Conservation (phyloP, 345 rosid species). For the Eucalyptus decipiens region DNA sequence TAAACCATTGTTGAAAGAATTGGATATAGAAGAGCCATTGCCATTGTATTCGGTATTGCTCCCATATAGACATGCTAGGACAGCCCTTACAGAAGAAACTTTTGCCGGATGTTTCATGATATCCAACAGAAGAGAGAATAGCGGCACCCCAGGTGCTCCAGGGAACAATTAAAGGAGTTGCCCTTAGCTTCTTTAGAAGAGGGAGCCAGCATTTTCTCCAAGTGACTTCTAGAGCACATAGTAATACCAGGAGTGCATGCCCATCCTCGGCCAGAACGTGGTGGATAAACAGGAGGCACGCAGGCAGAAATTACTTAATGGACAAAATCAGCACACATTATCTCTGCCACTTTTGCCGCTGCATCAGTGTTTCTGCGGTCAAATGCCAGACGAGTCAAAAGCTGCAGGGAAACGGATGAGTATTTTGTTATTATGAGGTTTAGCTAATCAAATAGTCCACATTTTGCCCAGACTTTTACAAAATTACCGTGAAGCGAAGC, state of each 20-base stretch:
- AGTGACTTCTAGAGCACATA: conserved; percentile 24
- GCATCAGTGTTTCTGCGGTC: conserved; percentile 94
- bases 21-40: conserved; percentile 52
- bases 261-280: conserved; percentile 92
- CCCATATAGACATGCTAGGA: conserved; percentile 93
- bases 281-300: conserved; percentile 96
- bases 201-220: conserved; percentile 55
- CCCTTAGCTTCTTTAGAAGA: conserved; percentile 68
- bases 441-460: background rate
- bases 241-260: conserved; percentile 82
- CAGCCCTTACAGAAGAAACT: conserved; percentile 87
- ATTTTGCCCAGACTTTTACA: background rate
- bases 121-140: conserved; percentile 87
- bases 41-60: conserved; percentile 73
- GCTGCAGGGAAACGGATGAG: conserved; percentile 29
- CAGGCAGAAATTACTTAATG: conserved; percentile 96
- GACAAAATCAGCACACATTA: conserved; percentile 94
- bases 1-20: conserved; percentile 50
- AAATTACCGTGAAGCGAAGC: background rate
- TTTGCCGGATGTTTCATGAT: conserved; percentile 83
- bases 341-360: conserved; percentile 88
- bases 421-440: background rate
- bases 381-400: conserved; percentile 90
- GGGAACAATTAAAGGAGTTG: conserved; percentile 60
- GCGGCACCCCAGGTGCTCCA: conserved; percentile 62